Conservation (phyloP, 2,329 filamentous ascomycete genomes). For the Aspergillus ustus region DNA sequence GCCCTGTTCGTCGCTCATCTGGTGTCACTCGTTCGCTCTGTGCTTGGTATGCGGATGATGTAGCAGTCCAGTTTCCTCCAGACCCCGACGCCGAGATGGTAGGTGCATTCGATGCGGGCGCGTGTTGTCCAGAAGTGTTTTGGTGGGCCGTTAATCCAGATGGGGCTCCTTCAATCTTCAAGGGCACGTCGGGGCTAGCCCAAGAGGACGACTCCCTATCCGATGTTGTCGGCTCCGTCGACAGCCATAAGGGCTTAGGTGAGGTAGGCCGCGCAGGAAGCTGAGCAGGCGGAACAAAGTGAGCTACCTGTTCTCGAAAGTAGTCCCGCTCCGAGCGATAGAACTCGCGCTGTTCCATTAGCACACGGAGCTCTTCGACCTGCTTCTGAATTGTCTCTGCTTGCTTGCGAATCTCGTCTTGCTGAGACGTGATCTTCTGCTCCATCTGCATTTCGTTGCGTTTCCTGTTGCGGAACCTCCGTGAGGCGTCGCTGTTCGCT, state of each 20-base stretch:
- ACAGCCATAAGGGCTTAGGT: slow-evolving; percentile 26
- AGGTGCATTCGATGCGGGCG: neutral
- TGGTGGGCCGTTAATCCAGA: neutral
- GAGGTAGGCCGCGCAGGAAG: slow-evolving; percentile 38
- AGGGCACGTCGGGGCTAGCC: slow-evolving; percentile 15
- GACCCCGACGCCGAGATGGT: slow-evolving; percentile 12
- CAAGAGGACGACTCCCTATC: slow-evolving; percentile 22
- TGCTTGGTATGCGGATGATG: slow-evolving; percentile 17
- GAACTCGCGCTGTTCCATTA: slow-evolving; percentile 42
- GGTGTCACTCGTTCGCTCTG: slow-evolving; percentile 12
- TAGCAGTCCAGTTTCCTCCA: slow-evolving; percentile 21
- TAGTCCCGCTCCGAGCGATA: slow-evolving; percentile 48
- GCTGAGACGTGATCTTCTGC: slow-evolving; percentile 41
- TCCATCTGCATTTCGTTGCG: slow-evolving; percentile 46
- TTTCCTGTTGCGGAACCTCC: slow-evolving; percentile 48
- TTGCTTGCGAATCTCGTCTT: slow-evolving; percentile 43
- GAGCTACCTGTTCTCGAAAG: slow-evolving; percentile 41
- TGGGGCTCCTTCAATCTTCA: slow-evolving; percentile 15
- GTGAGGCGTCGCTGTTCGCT: slow-evolving; percentile 49
- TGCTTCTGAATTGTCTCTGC: slow-evolving; percentile 35
- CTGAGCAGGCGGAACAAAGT: slow-evolving; percentile 31
- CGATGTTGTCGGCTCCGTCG: slow-evolving; percentile 13
- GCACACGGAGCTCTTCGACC: slow-evolving; percentile 38
- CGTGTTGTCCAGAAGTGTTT: slow-evolving; percentile 7
- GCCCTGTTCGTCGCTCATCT: slow-evolving; percentile 21